Evolutionary conservation across 495 filamentous ascomycete genomes (phyloP), one percentile per base, ranked within the genome.

Genomic region (Penicillium canariense): DNA sequence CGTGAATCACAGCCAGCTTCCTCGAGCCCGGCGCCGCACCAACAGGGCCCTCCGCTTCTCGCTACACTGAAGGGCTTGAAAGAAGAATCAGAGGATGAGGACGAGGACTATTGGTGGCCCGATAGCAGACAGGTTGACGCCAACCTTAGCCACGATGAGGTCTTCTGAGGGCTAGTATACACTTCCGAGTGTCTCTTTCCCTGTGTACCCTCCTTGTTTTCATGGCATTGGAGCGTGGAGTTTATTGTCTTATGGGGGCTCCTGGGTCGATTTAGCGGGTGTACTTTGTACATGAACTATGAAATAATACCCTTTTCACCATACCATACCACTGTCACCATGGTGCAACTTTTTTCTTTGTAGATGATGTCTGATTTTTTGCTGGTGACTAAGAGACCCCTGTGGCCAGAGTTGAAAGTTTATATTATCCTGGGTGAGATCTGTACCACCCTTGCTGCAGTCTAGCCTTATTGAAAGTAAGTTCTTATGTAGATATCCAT

Each of bases 71-170:
- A 51, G 47, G 30, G n/a, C n/a, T 44, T 58, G 9, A 50, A 59
- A 14, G 62, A 73, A 44, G 46, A 61, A 3, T 34, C 68, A 0
- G 67, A 71, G 48, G 74, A 51, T 6, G 34, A 68, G 2, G 62
- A 66, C 38, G 72, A 80, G 17, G 75, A 80, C 44, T 64, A 72
- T 47, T 80, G 77, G 77, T 79, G 73, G 69, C 77, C 73, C 17
- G 56, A 56, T n/a, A 74, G 60, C 45, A 56, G 55, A 5, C 20
- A 48, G 1, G 56, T 73, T 14, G 63, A 76, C 50, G 56, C 73
- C 0, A 76, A 76, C 34, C 48, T 74, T 11, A 17, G 20, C 10
- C 2, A 23, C 17, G 32, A 36, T 28, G 36, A 43, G n/a, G n/a
- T n/a, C 18, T 18, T 44, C 14, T 43, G 38, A 26, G 4, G 14